These are phyloP conservation scores for Turritis glabra DNA, from an alignment of 345 rosid species.

Conservation along the genomic window DNA sequence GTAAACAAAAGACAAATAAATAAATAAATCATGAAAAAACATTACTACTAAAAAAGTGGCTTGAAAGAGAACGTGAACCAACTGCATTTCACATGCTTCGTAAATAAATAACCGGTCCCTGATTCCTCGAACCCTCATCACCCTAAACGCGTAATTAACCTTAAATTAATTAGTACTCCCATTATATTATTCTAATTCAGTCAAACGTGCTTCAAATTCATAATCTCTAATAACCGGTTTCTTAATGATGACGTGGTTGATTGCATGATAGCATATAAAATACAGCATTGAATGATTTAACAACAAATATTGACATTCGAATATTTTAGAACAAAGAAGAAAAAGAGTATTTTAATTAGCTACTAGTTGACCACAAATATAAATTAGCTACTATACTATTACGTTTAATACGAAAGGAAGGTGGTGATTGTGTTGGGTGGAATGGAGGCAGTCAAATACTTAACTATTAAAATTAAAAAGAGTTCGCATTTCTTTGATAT, in stretches of 20 bases:
- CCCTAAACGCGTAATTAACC: background rate
- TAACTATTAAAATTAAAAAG: background rate
- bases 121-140: conserved; percentile 24
- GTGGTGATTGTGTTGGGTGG: conserved; percentile 39
- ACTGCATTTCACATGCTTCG: conserved; percentile 37
- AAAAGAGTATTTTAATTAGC: background rate
- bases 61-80: conserved; percentile 32
- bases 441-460: conserved; percentile 40
- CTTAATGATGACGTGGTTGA: conserved; percentile 23
- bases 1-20: background rate
- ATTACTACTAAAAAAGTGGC: background rate
- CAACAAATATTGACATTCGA: conserved; percentile 11
- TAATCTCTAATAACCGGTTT: background rate
- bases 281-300: conserved; percentile 13
- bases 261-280: conserved; percentile 18
- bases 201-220: conserved; percentile 26
- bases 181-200: background rate
- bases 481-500: background rate
- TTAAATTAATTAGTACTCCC: background rate
- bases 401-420: background rate
- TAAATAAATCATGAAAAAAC: background rate
- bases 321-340: background rate
- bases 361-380: too few species aligned
- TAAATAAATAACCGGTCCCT: background rate
- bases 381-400: background rate